Percentiles rank a stretch among this genome's conserved stretches.
Evolutionary conservation across 1,139 yeast genomes (phyloP).

Genomic region (Casaregolazyma suthepensis): DNA sequence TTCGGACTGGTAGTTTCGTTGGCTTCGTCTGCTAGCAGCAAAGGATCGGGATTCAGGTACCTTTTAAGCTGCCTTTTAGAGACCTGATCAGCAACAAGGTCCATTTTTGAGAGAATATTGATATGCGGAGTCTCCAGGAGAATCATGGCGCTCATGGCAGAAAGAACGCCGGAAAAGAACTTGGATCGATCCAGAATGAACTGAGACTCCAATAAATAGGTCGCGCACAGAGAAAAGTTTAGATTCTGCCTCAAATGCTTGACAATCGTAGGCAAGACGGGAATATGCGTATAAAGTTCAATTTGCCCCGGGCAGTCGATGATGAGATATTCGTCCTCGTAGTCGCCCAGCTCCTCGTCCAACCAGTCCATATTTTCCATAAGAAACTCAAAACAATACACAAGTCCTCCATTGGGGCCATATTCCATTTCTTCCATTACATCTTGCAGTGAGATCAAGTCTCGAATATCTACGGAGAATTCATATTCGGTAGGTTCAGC

Average conservation of each 20-base stretch:
- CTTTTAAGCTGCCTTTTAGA: slow-evolving; percentile 71
- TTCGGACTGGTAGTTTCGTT: slow-evolving; percentile 60
- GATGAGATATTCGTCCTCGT: slow-evolving; percentile 84
- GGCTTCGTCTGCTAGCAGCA: slow-evolving; percentile 51
- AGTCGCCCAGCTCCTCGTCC: slow-evolving; percentile 92
- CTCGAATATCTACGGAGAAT: slow-evolving; percentile 88
- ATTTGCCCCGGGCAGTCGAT: slow-evolving; percentile 99
- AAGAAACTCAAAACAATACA: slow-evolving; percentile 85
- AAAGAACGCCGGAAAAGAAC: slow-evolving; percentile 89
- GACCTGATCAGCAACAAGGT: slow-evolving; percentile 61
- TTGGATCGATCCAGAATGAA: slow-evolving; percentile 85
- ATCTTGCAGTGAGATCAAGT: slow-evolving; percentile 83
- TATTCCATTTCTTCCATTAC: slow-evolving; percentile 94
- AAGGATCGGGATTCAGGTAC: slow-evolving; percentile 87
- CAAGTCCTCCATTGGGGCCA: slow-evolving; percentile 94
- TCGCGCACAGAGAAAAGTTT: slow-evolving; percentile 84
- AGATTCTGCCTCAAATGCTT: slow-evolving; percentile 72
- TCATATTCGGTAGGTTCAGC: slow-evolving; percentile 91
- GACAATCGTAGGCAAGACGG: slow-evolving; percentile 83
- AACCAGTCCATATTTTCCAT: slow-evolving; percentile 91
- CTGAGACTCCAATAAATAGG: slow-evolving; percentile 89
- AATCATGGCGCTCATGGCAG: slow-evolving; percentile 99
- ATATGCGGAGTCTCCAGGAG: slow-evolving; percentile 90
- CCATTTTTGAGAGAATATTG: slow-evolving; percentile 79
- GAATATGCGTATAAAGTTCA: slow-evolving; percentile 90